These are phyloP conservation scores for Ceratocystis papillata DNA, from an alignment of 2,329 filamentous ascomycete genomes.

Conservation along the genomic window DNA sequence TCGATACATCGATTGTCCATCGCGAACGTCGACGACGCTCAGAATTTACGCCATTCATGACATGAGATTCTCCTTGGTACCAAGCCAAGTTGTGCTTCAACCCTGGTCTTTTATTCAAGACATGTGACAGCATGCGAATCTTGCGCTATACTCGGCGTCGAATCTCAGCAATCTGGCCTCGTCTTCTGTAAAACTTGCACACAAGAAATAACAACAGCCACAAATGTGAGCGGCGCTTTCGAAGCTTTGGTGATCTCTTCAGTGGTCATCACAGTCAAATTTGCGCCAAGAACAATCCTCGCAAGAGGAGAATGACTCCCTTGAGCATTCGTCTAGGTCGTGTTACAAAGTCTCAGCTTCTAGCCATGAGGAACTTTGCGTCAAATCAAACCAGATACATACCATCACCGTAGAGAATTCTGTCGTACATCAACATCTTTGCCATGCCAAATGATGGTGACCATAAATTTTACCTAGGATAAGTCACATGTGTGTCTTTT, in stretches of 20 bases:
- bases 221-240: slow-evolving; percentile 56
- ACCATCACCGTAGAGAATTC: not conserved
- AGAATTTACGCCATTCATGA: too few species aligned
- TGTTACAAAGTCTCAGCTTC: slow-evolving; percentile 76
- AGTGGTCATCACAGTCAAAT: slow-evolving; percentile 78
- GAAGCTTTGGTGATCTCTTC: slow-evolving; percentile 71
- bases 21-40: not conserved
- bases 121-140: not conserved
- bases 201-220: not conserved
- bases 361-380: slow-evolving; percentile 72
- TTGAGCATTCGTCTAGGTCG: slow-evolving; percentile 84
- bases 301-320: slow-evolving; percentile 51
- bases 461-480: not conserved
- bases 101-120: slow-evolving; percentile 15
- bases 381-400: slow-evolving; percentile 74
- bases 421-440: not conserved
- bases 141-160: not conserved
- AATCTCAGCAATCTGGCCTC: too few species aligned
- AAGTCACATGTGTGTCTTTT: not conserved
- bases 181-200: too few species aligned
- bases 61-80: not conserved
- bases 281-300: slow-evolving; percentile 62
- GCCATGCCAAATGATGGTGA: not conserved
- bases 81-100: not conserved
- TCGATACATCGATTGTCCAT: not conserved